A percentile compares a stretch with the other conserved stretches of the same genome.
Conservation (phyloP, 768 basidiomycete species). For the Podaxis rugospora region DNA sequence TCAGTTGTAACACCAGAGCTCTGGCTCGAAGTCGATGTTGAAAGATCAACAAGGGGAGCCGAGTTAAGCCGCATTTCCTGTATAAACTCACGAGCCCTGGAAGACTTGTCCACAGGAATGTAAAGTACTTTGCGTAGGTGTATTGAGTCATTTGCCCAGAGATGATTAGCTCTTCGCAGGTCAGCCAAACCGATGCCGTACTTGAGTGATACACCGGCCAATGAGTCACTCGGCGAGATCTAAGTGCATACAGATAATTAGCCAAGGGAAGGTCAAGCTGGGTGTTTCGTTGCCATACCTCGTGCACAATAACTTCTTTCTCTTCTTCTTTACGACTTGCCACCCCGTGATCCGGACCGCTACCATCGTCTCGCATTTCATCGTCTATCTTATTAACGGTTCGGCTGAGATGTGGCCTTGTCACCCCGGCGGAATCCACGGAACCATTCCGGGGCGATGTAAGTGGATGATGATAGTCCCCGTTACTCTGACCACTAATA, state of each 20-base stretch:
- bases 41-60: not conserved
- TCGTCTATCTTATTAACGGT: slow-evolving; percentile 28
- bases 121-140: slow-evolving; percentile 81
- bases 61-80: slow-evolving; percentile 12
- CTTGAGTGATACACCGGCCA: slow-evolving; percentile 83
- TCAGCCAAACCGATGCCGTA: slow-evolving; percentile 84
- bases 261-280: not conserved
- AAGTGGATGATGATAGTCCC: slow-evolving; percentile 2
- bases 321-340: slow-evolving; percentile 27
- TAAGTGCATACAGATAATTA: slow-evolving; percentile 21
- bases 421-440: slow-evolving; percentile 27
- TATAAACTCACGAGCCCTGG: slow-evolving; percentile 35
- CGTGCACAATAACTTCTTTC: slow-evolving; percentile 55
- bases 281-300: slow-evolving; percentile 32
- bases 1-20: not conserved
- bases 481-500: slow-evolving; percentile 4
- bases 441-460: slow-evolving; percentile 26
- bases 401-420: slow-evolving; percentile 36
- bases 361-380: slow-evolving; percentile 16
- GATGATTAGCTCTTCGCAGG: slow-evolving; percentile 82
- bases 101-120: slow-evolving; percentile 66
- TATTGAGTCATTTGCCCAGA: slow-evolving; percentile 92
- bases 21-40: slow-evolving; percentile 11
- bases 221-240: slow-evolving; percentile 73
- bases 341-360: slow-evolving; percentile 15